Conservation (phyloP, 2,329 filamentous ascomycete species). For the Zymoseptoria tritici region DNA sequence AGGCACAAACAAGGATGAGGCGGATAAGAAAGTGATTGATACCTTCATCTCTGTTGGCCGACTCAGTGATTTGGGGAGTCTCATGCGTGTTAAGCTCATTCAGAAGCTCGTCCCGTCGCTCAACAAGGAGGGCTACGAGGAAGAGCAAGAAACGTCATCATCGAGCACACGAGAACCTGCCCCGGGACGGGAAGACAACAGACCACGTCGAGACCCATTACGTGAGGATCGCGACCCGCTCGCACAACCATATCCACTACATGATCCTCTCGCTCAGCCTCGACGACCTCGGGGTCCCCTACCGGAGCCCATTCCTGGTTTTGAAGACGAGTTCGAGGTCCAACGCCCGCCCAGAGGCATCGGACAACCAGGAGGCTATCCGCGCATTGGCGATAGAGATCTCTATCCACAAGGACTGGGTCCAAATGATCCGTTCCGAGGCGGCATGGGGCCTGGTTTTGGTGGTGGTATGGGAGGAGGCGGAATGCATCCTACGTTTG, state of each 20-base stretch:
- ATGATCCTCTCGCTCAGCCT: conserved; percentile 46
- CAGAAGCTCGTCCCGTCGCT: conserved; percentile 75
- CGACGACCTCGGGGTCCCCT: conserved; percentile 51
- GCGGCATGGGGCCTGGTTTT: conserved; percentile 51
- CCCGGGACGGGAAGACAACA: conserved; percentile 19
- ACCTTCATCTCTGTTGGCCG: conserved; percentile 68
- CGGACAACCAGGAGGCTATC: conserved; percentile 18
- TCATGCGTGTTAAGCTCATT: conserved; percentile 72
- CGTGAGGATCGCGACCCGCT: conserved; percentile 52
- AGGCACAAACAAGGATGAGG: conserved; percentile 29
- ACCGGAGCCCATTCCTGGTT: conserved; percentile 72
- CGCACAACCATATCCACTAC: conserved; percentile 59
- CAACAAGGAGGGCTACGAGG: conserved; percentile 71
- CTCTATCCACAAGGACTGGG: conserved; percentile 80
- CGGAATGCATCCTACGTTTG: conserved; percentile 95
- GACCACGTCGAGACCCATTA: conserved; percentile 40
- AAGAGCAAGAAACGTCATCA: conserved; percentile 32
- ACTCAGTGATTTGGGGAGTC: conserved; percentile 58
- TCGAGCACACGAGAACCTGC: conserved; percentile 12
- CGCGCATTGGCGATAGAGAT: conserved; percentile 73
- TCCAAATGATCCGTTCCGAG: conserved; percentile 72
- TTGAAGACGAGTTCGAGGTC: conserved; percentile 88
- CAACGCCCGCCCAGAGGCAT: conserved; percentile 55
- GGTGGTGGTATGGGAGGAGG: conserved; percentile 49
- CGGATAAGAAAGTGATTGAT: conserved; percentile 40